Percentiles rank a stretch among this genome's conserved stretches.
phyloP scores from a whole-genome alignment of 306 rosid genomes.

The Glycine tomentella region DNA sequence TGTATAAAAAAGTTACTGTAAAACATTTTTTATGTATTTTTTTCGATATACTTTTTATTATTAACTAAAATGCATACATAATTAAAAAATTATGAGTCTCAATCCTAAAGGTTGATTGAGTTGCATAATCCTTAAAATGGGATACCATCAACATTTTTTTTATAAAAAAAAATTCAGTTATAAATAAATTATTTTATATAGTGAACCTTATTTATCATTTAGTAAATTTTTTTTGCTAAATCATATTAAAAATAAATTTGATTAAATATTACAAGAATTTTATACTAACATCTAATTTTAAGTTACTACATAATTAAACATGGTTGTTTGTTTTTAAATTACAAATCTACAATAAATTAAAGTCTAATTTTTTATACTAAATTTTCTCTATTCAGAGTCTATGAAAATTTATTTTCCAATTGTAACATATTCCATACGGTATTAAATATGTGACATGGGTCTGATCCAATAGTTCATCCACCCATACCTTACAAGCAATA shows the following conservation, averaged over 20 bases:
- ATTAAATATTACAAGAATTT: too few relatives aligned
- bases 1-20: not conserved
- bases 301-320: too few relatives aligned
- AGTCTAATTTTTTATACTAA: not conserved
- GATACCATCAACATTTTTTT: too few relatives aligned
- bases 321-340: too few relatives aligned
- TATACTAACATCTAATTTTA: too few relatives aligned
- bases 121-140: not conserved
- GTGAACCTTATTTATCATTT: not conserved
- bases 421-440: constrained; percentile 21
- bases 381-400: not conserved
- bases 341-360: too few relatives aligned
- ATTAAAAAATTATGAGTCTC: not conserved
- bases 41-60: not conserved
- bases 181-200: not conserved
- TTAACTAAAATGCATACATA: not conserved
- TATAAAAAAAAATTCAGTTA: not conserved
- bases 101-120: not conserved
- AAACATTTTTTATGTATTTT: not conserved
- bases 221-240: too few relatives aligned
- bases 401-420: not conserved
- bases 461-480: not conserved
- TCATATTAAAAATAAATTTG: too few relatives aligned
- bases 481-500: not conserved
- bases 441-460: constrained; percentile 22